These are phyloP conservation scores for Dryas octopetala DNA, from an alignment of 306 rosid species.

Conservation along the genomic window DNA sequence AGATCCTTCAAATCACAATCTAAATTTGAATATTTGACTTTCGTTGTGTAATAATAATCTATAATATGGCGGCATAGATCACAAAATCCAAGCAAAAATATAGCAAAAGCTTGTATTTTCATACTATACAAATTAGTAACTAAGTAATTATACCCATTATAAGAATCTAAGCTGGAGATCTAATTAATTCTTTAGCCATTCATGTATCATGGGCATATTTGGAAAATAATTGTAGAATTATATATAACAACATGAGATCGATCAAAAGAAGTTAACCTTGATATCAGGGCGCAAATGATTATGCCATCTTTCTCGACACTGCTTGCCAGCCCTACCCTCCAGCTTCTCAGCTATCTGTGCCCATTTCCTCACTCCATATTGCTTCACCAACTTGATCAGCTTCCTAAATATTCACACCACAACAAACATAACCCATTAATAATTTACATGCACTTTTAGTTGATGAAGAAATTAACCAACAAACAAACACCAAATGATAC, in stretches of 20 bases:
- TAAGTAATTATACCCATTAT: background rate
- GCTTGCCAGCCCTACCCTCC: conserved; percentile 85
- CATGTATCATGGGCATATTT: background rate
- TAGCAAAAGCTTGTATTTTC: background rate
- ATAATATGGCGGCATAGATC: background rate
- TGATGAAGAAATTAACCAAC: too few species aligned
- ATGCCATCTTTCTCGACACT: conserved; percentile 95
- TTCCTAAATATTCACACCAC: conserved; percentile 37
- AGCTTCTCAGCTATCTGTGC: conserved; percentile 76
- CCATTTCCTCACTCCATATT: conserved; percentile 80
- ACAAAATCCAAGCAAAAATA: background rate
- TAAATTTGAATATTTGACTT: conserved; percentile 11
- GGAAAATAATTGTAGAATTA: background rate
- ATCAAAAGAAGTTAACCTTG: conserved; percentile 47
- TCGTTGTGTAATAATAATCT: background rate
- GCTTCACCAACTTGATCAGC: conserved; percentile 67
- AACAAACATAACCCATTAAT: background rate
- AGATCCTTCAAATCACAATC: conserved; percentile 11
- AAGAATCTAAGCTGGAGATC: conserved; percentile 5
- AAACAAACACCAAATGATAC: too few species aligned
- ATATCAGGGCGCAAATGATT: conserved; percentile 95
- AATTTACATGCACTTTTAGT: background rate
- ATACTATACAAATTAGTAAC: background rate
- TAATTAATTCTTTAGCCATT: background rate
- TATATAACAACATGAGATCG: background rate